Base-by-base conservation (phyloP, 257 asterid species). In the Apocynum venetum region DNA sequence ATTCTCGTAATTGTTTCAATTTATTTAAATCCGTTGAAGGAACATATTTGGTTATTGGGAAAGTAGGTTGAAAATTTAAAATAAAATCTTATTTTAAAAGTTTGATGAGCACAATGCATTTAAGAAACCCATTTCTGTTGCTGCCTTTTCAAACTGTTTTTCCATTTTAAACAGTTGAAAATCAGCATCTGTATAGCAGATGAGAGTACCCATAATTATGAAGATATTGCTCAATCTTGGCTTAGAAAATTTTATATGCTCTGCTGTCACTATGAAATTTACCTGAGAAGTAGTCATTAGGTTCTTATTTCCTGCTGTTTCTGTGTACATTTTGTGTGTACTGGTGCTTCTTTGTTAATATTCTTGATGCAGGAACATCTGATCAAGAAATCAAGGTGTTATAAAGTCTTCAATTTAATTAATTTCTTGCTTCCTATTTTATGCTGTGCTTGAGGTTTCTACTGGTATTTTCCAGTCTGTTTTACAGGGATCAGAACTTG, bases 401-500 rank as follows among this genome's bases (percentile, higher is more conserved):
- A 47, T 73, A n/a, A 78, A 65, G 41, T 79, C 69, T 80, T 57
- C 49, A 19, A 12, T 72, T 31, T 41, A 56, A 65, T 77, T 49
- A 78, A 47, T 76, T 69, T 68, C 38, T 77, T 78, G 60, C 64
- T 60, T 40, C 79, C 49, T 78, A 57, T 73, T 43, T 46, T 79
- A 55, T 75, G 85, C 87, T 85, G 82, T 83, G 86, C 80, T 77
- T 86, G 76, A 82, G 86, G 83, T 84, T 80, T 84, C 73, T 87
- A 86, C 71, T 89, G 84, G 78, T 75, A 81, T 82, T 87, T 84
- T 81, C 83, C 91, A 84, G 93, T 88, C 87, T 82, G 80, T 73
- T 73, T 77, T 88, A 80, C 99, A 90, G 97, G 95, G 85, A 83
- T 81, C 91, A 77, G 89, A 88, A 82, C 87, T 87, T 82, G 84